Base-by-base conservation (phyloP, 2,329 filamentous ascomycete genomes). In the Blastomyces gilchristii region DNA sequence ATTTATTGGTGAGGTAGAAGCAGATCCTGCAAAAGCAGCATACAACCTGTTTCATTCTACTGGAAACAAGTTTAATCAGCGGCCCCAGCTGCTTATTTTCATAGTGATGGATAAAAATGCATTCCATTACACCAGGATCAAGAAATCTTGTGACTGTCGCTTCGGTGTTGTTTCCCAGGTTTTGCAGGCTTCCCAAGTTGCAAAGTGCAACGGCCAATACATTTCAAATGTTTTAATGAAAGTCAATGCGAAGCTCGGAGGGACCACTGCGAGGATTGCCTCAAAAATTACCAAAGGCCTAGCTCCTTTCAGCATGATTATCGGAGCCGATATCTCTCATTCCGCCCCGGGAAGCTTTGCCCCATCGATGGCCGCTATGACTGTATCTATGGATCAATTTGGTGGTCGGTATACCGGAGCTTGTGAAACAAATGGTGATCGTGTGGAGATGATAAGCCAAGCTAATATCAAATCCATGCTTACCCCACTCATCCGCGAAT, bases 141-240 rank as follows among this genome's bases (percentile, higher is more conserved):
- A 99, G 84, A 92, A 92, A 76, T 90, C 85, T 34, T 87, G 85
- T 65, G 94, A 99, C 68, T 93, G 90, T 71, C 87, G 90, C 43
- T 92, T 86, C 67, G 91, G 88, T n/a, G 83, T 92, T 16, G 81
- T 91, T 0, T 90, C 91, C 0, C 94, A 97, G 73, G 88, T 92
- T 66, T 72, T 97, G n/a, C 87, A 91, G 67, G 79, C 81, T 2
- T 77, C 78, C 0, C 88, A 95, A 64, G 89, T 93, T 0, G 69
- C 78, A 47, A 88, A 87, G 72, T 84, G 83, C 18, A 85, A 88
- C 28, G 82, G 82, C 0, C 94, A 99, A 70, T 97, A 97, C 75
- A 88, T 90, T 70, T 94, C 90, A 0, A 99, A 99, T 66, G 91
- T 99, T 0, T 84, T 86, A 67, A 94, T 99, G 90, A 99, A 99